Percentiles rank a stretch among this genome's conserved stretches.
phyloP scores from a whole-genome alignment of 495 filamentous ascomycete species.

The Durotheca rogersii region DNA sequence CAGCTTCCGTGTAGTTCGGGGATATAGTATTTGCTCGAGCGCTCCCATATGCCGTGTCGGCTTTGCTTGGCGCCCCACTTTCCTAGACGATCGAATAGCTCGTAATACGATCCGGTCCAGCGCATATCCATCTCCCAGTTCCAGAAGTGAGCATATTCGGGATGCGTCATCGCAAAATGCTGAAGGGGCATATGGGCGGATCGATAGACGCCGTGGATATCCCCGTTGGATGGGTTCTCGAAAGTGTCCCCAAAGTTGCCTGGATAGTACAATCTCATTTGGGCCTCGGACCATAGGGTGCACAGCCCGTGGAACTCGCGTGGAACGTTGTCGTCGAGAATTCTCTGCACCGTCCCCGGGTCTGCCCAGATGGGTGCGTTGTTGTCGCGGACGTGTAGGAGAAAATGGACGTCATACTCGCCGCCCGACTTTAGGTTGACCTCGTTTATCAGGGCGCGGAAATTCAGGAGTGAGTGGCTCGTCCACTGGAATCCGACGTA shows the following conservation, averaged over 20 bases:
- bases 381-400: slow-evolving; percentile 73
- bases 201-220: slow-evolving; percentile 88
- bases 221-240: slow-evolving; percentile 57
- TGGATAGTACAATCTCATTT: slow-evolving; percentile 86
- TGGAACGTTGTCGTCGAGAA: slow-evolving; percentile 74
- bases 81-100: slow-evolving; percentile 75
- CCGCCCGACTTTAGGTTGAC: slow-evolving; percentile 69
- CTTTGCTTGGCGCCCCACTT: slow-evolving; percentile 78
- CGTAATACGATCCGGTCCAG: slow-evolving; percentile 91
- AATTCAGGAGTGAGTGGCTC: slow-evolving; percentile 64
- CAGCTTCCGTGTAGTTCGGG: slow-evolving; percentile 81
- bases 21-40: slow-evolving; percentile 86
- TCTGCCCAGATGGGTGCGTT: slow-evolving; percentile 65
- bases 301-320: slow-evolving; percentile 84
- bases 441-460: slow-evolving; percentile 80
- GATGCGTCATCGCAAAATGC: slow-evolving; percentile 84
- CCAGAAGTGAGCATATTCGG: slow-evolving; percentile 93
- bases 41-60: slow-evolving; percentile 85
- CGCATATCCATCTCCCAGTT: slow-evolving; percentile 98
- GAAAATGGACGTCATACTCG: slow-evolving; percentile 78
- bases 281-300: slow-evolving; percentile 87
- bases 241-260: slow-evolving; percentile 67
- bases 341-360: slow-evolving; percentile 50
- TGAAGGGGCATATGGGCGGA: slow-evolving; percentile 88
- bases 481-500: slow-evolving; percentile 72